Evolutionary conservation across 1,284 basidiomycete genomes (phyloP), one percentile per base, ranked within the genome.

Genomic region (Sanghuangporus baumii): DNA sequence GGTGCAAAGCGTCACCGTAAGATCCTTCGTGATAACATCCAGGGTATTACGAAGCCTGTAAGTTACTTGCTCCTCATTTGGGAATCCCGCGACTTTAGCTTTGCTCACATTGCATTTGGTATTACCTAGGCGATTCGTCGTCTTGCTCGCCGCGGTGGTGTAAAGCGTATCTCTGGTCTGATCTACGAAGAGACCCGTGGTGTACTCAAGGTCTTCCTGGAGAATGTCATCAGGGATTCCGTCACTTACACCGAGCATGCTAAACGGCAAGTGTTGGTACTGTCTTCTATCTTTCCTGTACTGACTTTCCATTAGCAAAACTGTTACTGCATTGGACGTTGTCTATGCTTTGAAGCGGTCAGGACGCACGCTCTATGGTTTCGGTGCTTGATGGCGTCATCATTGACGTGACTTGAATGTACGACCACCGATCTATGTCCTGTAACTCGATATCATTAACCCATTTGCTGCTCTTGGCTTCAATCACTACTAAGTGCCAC

Each of bases 171-270:
- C 76, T 93, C 92, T 61, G 91, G 91, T 73, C 83, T 93, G 69
- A 93, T 95, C 78, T 95, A 94, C 78, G 92, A 95, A 76, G 93
- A 95, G 85, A 94, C 92, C 64, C 91, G 94, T 74, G 93, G 93
- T 81, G 93, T 95, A 48, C 83, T 96, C 71, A 95, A 95, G 82
- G 92, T 95, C 75, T 95, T 94, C 85, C 83, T 93, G 61, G 87
- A 91, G 77, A 88, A 87, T 66, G 82, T 84, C 23, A 90, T 91
- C 73, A 83, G 87, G 68, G 90, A 93, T 75, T 91, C 89, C 46
- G 91, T 93, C 66, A 93, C 91, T 67, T 93, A 93, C 85, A 90
- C 88, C 65, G 91, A 92, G 74, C 91, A 93, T 76, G 89, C 91
- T 69, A 93, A 93, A 81, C 82, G 90, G 69, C 80, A 26, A 56